Base-by-base conservation (phyloP, 495 filamentous ascomycete species). In the Aspergillus affinis region DNA sequence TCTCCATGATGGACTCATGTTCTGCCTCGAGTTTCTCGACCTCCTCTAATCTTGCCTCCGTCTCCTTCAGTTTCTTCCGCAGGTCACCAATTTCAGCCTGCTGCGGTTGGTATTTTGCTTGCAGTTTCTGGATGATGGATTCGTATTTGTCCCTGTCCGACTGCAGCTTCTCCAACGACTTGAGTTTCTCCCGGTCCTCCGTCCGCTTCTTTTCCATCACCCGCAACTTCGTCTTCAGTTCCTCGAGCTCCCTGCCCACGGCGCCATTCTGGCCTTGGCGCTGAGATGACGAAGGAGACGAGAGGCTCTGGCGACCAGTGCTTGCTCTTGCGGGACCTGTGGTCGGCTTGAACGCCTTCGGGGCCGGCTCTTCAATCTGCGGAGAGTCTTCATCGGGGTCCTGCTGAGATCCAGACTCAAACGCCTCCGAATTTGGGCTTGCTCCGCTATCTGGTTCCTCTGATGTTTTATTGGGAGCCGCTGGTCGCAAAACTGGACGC, bases 181-280 rank as follows among this genome's bases (percentile, higher is more conserved):
- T 95, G 51, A 96, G 73, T 67, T 89, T 91, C 58, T 98, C 95
- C n/a, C 90, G 81, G 69, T 96, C 92, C 51, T 97, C 92, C 20
- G 82, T 68, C 53, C 91, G 77, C 68, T 94, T 93, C 66, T 90
- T 90, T 64, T 94, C 91, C 68, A 93, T 80, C 9, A 93, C 75
- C 41, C 85, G 86, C 1, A 94, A 74, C 66, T 92, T 93, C 2
- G 87, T 84, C 65, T 91, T 90, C 54, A 93, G 75, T 55, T 92
- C 89, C 58, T 93, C 90, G 30, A 89, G 77, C 63, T 96, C 89
- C 59, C 88, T 83, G 48, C 77, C 78, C 5, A 84, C 66, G 2
- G 81, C 78, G 41, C 77, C 58, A 57, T 59, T 75, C 48, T 72
- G 69, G 0, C 41, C 46, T 46, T 66, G 67, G 21, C 73, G 76